phyloP scores from a whole-genome alignment of 2,329 filamentous ascomycete genomes.

The Exophiala phaeomuriformis region DNA sequence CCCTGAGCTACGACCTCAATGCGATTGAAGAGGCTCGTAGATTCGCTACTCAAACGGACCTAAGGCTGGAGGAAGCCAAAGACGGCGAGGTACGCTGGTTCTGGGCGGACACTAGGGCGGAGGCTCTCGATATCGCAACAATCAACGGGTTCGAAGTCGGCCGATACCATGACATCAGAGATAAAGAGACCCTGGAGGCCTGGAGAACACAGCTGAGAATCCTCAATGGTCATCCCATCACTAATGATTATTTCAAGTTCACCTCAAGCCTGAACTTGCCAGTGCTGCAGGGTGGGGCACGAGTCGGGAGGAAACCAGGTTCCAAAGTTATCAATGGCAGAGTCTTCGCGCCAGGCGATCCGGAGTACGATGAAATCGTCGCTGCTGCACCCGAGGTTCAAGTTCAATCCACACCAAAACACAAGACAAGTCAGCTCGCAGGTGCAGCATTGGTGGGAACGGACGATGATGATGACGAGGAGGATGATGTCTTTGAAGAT shows the following conservation, averaged over 20 bases:
- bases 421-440: slow-evolving; percentile 22
- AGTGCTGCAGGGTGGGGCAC: background rate
- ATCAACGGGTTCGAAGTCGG: slow-evolving; percentile 50
- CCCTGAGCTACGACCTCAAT: slow-evolving; percentile 41
- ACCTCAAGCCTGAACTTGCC: background rate
- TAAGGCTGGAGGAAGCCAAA: slow-evolving; percentile 38
- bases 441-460: slow-evolving; percentile 20
- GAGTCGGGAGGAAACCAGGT: slow-evolving; percentile 20
- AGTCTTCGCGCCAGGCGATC: slow-evolving; percentile 18
- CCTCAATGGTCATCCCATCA: slow-evolving; percentile 33
- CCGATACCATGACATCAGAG: slow-evolving; percentile 40
- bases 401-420: slow-evolving; percentile 12
- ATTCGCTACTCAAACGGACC: slow-evolving; percentile 42
- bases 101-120: slow-evolving; percentile 50
- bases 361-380: slow-evolving; percentile 11
- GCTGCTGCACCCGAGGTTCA: background rate
- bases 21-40: slow-evolving; percentile 42
- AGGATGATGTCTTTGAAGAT: slow-evolving; percentile 23
- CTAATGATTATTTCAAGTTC: slow-evolving; percentile 6
- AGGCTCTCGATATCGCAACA: slow-evolving; percentile 49
- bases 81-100: slow-evolving; percentile 42
- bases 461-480: slow-evolving; percentile 27
- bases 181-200: slow-evolving; percentile 32
- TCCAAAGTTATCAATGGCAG: slow-evolving; percentile 24
- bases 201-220: slow-evolving; percentile 43